A percentile compares a stretch with the other conserved stretches of the same genome.
Evolutionary conservation across 2,329 filamentous ascomycete species (phyloP).

Genomic region (Fusarium buharicum): DNA sequence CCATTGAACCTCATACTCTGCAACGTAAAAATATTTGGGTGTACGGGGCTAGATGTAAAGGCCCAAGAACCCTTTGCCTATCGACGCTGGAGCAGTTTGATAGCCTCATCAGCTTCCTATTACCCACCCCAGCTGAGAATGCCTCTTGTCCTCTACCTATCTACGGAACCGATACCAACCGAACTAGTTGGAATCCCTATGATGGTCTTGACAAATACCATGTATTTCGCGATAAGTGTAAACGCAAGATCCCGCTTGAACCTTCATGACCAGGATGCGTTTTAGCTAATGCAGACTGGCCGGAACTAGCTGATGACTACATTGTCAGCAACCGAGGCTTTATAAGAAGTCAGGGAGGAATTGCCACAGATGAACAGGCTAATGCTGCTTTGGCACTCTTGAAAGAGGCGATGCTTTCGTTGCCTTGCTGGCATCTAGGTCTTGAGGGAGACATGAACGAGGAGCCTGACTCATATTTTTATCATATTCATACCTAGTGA

Average conservation of each 20-base stretch:
- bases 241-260: not conserved
- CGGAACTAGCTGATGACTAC: not conserved
- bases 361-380: not conserved
- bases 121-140: not conserved
- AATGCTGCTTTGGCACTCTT: not conserved
- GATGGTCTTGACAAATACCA: slow-evolving; percentile 5
- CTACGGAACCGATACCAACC: slow-evolving; percentile 1
- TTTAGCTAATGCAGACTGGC: slow-evolving; percentile 3
- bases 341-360: not conserved
- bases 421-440: not conserved
- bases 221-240: slow-evolving; percentile 22
- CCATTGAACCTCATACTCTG: not conserved
- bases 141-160: not conserved
- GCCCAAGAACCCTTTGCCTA: slow-evolving; percentile 1
- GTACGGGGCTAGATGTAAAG: not conserved
- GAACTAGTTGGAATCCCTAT: slow-evolving; percentile 1
- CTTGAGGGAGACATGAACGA: not conserved
- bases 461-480: no score
- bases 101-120: slow-evolving; percentile 1
- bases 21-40: slow-evolving; percentile 17
- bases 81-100: slow-evolving; percentile 11
- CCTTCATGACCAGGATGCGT: not conserved
- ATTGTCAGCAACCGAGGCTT: not conserved
- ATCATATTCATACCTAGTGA: not conserved
- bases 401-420: not conserved